phyloP scores from a whole-genome alignment of 2,329 filamentous ascomycete species.

The Hirsutella thompsonii region DNA sequence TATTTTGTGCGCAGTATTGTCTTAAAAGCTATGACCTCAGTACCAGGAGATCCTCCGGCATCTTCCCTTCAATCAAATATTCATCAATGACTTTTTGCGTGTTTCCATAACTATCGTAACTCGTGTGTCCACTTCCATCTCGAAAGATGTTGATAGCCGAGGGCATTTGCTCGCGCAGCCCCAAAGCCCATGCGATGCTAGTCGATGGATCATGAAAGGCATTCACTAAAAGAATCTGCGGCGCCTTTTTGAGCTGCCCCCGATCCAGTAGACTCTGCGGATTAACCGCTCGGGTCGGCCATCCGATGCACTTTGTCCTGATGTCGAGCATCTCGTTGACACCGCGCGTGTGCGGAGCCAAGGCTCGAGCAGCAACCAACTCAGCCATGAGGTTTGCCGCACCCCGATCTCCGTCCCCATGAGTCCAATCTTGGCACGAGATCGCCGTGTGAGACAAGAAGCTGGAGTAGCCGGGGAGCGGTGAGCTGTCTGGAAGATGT shows the following conservation, averaged over 20 bases:
- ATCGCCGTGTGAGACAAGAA: constrained; percentile 1
- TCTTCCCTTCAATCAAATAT: neutral
- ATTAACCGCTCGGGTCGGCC: neutral
- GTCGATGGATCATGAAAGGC: constrained; percentile 1
- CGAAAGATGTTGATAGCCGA: neutral
- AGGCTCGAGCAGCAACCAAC: neutral
- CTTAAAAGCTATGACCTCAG: too few species aligned
- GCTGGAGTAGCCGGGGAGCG: neutral
- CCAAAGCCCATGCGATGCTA: neutral
- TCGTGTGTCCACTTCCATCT: neutral
- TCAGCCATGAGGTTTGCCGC: neutral
- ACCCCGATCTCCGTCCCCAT: neutral
- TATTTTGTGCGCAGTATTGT: too few species aligned
- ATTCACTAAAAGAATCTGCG: neutral
- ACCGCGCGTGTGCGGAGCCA: constrained; percentile 1
- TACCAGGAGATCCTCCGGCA: neutral
- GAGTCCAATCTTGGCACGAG: constrained; percentile 1
- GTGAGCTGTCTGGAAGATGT: neutral
- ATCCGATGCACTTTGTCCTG: neutral
- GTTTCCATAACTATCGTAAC: constrained; percentile 1
- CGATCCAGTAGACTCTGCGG: neutral
- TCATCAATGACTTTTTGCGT: neutral
- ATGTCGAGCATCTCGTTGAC: constrained; percentile 1
- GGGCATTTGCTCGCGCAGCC: constrained; percentile 1
- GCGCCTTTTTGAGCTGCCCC: neutral